A percentile compares a stretch with the other conserved stretches of the same genome.
phyloP scores from a whole-genome alignment of 768 basidiomycete species.

The Suillus spraguei region DNA sequence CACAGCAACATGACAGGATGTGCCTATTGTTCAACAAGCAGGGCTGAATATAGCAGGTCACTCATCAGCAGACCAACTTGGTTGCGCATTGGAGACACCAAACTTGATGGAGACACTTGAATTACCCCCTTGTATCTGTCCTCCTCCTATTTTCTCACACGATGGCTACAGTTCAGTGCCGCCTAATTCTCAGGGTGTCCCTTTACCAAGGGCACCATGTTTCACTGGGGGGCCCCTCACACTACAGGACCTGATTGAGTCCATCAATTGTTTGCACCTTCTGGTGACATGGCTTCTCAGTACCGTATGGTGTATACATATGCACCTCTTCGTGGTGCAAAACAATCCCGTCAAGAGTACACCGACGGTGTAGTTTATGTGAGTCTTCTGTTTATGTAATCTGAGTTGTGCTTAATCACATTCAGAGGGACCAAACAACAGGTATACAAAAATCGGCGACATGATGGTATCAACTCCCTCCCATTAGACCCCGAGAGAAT shows the following conservation, averaged over 20 bases:
- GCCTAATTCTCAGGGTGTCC: not conserved
- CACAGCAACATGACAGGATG: no score
- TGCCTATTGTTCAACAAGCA: no score
- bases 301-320: not conserved
- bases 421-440: not conserved
- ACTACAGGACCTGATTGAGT: not conserved
- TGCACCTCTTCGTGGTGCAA: not conserved
- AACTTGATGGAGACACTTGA: not conserved
- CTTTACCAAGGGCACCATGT: not conserved
- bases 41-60: no score
- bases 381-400: not conserved
- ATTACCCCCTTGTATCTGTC: not conserved
- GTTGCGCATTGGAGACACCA: not conserved
- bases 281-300: not conserved
- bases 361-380: no score
- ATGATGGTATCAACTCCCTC: not conserved
- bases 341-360: not conserved
- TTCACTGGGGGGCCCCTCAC: not conserved
- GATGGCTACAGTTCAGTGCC: not conserved
- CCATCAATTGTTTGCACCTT: not conserved
- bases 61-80: not conserved
- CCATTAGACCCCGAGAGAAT: not conserved
- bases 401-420: not conserved
- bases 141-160: not conserved
- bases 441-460: not conserved